Base-by-base conservation (phyloP, 768 basidiomycete genomes). In the Mycena vitilis region DNA sequence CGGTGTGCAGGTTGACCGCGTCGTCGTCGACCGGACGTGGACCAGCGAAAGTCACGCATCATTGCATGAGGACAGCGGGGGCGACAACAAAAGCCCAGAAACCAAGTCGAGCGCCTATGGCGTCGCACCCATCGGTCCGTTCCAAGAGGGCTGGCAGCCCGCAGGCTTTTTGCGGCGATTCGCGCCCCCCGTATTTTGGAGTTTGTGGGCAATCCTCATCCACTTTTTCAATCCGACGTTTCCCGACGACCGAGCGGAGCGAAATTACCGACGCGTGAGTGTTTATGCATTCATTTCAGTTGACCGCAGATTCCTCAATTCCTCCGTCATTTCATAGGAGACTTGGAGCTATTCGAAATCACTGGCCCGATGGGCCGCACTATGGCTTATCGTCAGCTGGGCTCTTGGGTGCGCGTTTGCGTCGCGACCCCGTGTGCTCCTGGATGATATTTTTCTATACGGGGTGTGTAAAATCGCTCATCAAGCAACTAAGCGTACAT, bases 1-100 rank as follows among this genome's bases (percentile, higher is more conserved):
- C 5, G 25, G 30, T 38, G 5, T 77, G 23, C 75, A 82, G 60
- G 88, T 93, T 10, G 87, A 94, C 76, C 87, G 92, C 80, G 87
- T 93, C 23, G 88, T 94, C 25, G 92, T 94, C 18, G 92, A 94
- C 77, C 85, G 91, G 54, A 79, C 83, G 38, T 92, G 90, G 91
- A 80, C 84, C 3, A 88, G 88, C 63, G 30, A 5, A 87, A 88
- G 5, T 55, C 59, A 7, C 60, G 30, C 40, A 65, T 66, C 64
- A 1, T 1, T 65, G 36, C 69, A 23, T 25, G 64, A 34, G 7
- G 61, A 80, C 55, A 30, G 30, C 30, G 30, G 30, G 30, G 73
- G 73, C 23, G 71, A 71, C 45, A 76, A 79, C 11, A 70, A 70
- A 48, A 73, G 67, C 42, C 66, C 59, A 3, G 80, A 76, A 30